Evolutionary conservation across 2,329 filamentous ascomycete species (phyloP), one percentile per base, ranked within the genome.

Genomic region (Colletotrichum lupini): DNA sequence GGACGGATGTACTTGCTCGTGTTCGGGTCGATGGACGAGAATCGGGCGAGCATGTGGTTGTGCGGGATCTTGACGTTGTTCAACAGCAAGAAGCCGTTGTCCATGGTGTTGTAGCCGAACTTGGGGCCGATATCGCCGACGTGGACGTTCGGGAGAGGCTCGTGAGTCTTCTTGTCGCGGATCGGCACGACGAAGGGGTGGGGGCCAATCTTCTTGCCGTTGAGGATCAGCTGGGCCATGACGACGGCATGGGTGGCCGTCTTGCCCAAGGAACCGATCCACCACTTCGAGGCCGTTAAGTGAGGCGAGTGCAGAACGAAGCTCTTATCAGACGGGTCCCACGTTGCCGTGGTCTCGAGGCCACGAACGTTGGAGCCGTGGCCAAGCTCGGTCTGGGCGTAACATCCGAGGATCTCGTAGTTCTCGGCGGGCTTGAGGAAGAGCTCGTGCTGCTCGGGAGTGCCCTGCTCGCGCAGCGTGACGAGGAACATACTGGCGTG

Each of bases 61-160:
- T 95, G 93, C 1, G 93, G 93, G 19, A 95, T 85, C 81, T 94
- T 93, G 82, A 94, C 87, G 22, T 94, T 86, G 84, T 95, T 95
- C 82, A 95, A 91, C 26, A 95, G 87, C 12, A 95, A 83, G 85
- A 93, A 95, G 1, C 93, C 93, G 77, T 95, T 95, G 81, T 95
- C 93, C 93, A 94, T 94, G 66, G 92, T 94, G 82, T 93, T 93
- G 84, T 93, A 94, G 11, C 92, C 92, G 75, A 93, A 93, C 81
- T 95, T 95, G 67, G 93, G 93, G 1, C 94, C 94, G 81, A 95
- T 95, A 76, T 95, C 93, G 58, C 94, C 93, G 28, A 95, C 91
- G 78, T 94, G 91, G 65, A 94, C 83, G 75, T 93, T 91, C 61
- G 92, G 87, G 46, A 95, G 83, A 1, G 92, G 91, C 79, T 92